These are phyloP conservation scores for Sugiyamaella smithiae DNA, from an alignment of 805 yeast genomes.

Conservation along the genomic window DNA sequence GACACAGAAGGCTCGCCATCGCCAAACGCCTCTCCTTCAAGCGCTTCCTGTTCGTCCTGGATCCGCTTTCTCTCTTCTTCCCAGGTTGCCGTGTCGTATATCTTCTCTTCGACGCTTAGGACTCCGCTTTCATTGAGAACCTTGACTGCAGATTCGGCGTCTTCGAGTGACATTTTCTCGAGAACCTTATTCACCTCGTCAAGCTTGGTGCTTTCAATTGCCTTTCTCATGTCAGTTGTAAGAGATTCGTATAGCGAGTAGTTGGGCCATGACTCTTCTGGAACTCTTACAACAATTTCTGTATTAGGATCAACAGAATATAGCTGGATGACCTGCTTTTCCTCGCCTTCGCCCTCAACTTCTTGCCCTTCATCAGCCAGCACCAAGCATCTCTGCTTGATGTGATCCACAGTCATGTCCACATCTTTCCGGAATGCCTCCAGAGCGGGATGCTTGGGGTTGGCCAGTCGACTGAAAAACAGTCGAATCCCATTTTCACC, in stretches of 20 bases:
- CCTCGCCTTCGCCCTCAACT: constrained; percentile 44
- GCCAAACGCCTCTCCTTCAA: constrained; percentile 16
- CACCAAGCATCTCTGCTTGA: constrained; percentile 68
- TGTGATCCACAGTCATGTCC: constrained; percentile 69
- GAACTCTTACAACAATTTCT: constrained; percentile 67
- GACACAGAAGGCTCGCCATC: constrained; percentile 4
- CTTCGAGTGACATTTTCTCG: constrained; percentile 65
- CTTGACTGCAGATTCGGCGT: constrained; percentile 76
- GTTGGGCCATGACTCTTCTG: constrained; percentile 42
- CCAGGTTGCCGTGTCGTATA: constrained; percentile 40
- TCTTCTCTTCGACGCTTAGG: constrained; percentile 67
- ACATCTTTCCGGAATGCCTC: constrained; percentile 72
- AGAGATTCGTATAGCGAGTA: constrained; percentile 51
- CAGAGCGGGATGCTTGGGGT: constrained; percentile 58
- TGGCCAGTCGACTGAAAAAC: constrained; percentile 61
- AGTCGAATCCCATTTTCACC: constrained; percentile 50
- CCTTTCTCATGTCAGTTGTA: constrained; percentile 65
- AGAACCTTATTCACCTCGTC: constrained; percentile 83
- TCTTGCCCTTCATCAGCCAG: constrained; percentile 45
- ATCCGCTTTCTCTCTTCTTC: constrained; percentile 24
- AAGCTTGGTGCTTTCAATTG: constrained; percentile 65
- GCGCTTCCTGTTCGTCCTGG: constrained; percentile 12
- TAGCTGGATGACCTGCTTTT: constrained; percentile 81
- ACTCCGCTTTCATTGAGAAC: constrained; percentile 77
- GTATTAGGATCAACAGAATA: constrained; percentile 83